Conservation (phyloP, 2,329 filamentous ascomycete species). For the Orbilia ellipsospora region DNA sequence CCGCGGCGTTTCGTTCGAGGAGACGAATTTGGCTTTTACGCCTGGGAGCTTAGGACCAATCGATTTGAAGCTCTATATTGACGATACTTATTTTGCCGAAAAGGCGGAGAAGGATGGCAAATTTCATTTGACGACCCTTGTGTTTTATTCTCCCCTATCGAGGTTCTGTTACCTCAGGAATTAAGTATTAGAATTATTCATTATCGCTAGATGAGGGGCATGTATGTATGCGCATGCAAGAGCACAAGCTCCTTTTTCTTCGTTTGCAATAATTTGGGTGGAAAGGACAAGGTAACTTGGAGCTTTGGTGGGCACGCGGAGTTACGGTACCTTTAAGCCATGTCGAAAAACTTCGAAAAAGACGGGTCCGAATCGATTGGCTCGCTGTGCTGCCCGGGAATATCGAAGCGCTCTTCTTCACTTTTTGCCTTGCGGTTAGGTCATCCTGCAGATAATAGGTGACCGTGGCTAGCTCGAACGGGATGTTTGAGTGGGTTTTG, state of each 20-base stretch:
- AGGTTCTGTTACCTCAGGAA: neutral
- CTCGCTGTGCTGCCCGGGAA: neutral
- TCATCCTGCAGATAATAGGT: slow-evolving; percentile 50
- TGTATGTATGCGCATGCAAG: neutral
- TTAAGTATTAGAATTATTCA: slow-evolving; percentile 4
- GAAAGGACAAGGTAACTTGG: no score
- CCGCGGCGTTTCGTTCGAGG: neutral
- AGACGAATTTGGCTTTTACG: slow-evolving; percentile 19
- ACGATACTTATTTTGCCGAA: neutral
- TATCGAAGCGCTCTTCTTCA: slow-evolving; percentile 25
- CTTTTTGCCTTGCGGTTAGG: slow-evolving; percentile 30
- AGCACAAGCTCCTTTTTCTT: no score
- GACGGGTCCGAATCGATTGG: neutral
- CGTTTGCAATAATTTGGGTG: no score
- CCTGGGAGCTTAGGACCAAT: slow-evolving; percentile 4
- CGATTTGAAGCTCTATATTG: neutral
- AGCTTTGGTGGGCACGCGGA: neutral
- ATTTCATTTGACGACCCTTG: neutral
- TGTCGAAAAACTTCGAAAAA: no score
- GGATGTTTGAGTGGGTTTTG: slow-evolving; percentile 27
- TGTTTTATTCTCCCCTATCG: neutral
- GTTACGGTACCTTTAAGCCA: neutral
- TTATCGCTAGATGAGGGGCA: slow-evolving; percentile 47
- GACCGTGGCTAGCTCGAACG: slow-evolving; percentile 25
- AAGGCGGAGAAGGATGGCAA: slow-evolving; percentile 3